Conservation (phyloP, 768 basidiomycete genomes). For the Boletus rubescentipes region DNA sequence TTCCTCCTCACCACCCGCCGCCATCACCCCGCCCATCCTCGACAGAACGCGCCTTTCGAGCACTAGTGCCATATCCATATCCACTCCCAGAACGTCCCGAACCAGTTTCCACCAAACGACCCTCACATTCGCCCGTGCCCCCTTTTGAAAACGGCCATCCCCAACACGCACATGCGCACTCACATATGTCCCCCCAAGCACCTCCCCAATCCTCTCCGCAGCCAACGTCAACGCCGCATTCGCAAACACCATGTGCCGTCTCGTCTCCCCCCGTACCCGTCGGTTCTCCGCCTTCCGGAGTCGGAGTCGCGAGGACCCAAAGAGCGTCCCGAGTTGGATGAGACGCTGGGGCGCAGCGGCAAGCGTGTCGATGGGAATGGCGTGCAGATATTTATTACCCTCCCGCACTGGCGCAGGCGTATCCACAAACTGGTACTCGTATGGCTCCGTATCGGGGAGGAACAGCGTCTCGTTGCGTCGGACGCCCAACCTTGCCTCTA, state of each 20-base stretch:
- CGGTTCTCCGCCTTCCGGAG: conserved; percentile 43
- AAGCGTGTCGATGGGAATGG: conserved; percentile 13
- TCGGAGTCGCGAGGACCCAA: conserved; percentile 70
- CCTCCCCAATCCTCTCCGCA: conserved; percentile 43
- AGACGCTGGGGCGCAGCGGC: conserved; percentile 40
- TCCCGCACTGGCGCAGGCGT: conserved; percentile 5
- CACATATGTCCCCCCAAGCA: conserved; percentile 50
- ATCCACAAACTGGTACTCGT: conserved; percentile 42
- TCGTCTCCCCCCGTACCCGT: conserved; percentile 45
- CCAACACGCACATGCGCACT: conserved; percentile 69
- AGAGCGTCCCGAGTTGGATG: conserved; percentile 71
- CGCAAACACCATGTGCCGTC: conserved; percentile 55
- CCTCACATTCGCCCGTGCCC: conserved; percentile 43
- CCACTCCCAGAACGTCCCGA: conserved; percentile 44
- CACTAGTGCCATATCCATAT: conserved; percentile 33
- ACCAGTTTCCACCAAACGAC: conserved; percentile 60
- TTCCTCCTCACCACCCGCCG: not conserved
- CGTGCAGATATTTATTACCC: conserved; percentile 11
- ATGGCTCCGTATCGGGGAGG: conserved; percentile 55
- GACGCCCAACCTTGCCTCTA: conserved; percentile 25
- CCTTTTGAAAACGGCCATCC: conserved; percentile 58
- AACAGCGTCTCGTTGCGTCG: conserved; percentile 39
- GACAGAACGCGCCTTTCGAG: conserved; percentile 21
- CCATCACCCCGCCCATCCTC: not conserved
- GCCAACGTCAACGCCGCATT: conserved; percentile 47